Conservation (phyloP, 2,329 filamentous ascomycete genomes). For the Ophiostoma tasmaniense region DNA sequence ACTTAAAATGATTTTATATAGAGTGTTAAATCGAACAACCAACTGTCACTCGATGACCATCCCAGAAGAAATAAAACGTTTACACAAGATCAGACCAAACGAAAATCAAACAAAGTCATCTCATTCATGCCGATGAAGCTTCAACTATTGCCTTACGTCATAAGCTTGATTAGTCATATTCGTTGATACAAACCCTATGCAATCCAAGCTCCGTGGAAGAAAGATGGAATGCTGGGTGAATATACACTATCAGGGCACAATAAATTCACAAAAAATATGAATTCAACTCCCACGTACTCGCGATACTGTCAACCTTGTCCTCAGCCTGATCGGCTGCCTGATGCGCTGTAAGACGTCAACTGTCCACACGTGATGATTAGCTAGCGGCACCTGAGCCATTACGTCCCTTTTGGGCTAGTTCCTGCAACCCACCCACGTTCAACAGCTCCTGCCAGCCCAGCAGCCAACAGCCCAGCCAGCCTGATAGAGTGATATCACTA, state of each 20-base stretch:
- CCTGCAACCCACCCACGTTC: not conserved
- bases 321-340: not conserved
- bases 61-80: too few relatives aligned
- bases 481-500: not conserved
- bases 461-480: not conserved
- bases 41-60: too few relatives aligned
- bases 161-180: not conserved
- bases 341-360: not conserved
- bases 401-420: not conserved
- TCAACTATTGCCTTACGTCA: not conserved
- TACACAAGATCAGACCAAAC: too few relatives aligned
- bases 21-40: too few relatives aligned
- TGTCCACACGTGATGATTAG: not conserved
- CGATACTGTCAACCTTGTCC: not conserved
- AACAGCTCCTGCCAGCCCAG: constrained; percentile 2
- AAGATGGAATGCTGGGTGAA: not conserved
- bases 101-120: not conserved
- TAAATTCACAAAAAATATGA: not conserved
- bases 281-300: not conserved
- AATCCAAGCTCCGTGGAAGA: not conserved
- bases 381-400: not conserved
- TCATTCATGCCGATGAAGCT: not conserved
- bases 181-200: not conserved
- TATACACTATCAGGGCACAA: too few relatives aligned
- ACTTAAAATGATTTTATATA: too few relatives aligned